phyloP scores from a whole-genome alignment of 1,284 basidiomycete genomes.

The Fomitiporia mediterranea region DNA sequence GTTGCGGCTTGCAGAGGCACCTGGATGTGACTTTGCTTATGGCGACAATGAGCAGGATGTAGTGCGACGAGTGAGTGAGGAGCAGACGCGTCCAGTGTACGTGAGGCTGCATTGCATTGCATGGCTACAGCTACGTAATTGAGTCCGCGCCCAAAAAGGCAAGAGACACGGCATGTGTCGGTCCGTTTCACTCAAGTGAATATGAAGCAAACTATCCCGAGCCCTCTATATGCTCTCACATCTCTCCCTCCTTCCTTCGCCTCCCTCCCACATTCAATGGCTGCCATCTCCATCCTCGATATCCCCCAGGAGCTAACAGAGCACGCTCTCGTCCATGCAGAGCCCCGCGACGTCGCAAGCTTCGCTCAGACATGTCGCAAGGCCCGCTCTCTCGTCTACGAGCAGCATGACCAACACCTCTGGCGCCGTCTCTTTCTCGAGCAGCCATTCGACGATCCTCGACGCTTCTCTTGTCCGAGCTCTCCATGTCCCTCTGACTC shows the following conservation, averaged over 20 bases:
- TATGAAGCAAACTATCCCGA: not conserved
- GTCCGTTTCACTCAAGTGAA: not conserved
- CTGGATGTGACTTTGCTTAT: no score
- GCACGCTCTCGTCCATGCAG: slow-evolving; percentile 47
- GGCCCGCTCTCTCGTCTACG: slow-evolving; percentile 45
- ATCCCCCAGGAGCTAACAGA: slow-evolving; percentile 56
- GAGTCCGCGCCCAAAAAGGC: not conserved
- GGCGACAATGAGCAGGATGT: not conserved
- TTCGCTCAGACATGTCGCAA: slow-evolving; percentile 50
- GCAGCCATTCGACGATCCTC: slow-evolving; percentile 57
- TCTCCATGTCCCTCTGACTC: slow-evolving; percentile 11
- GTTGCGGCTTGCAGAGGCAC: no score
- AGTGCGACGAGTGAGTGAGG: not conserved
- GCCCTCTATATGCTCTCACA: slow-evolving; percentile 10
- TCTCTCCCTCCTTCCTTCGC: not conserved
- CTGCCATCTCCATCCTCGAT: slow-evolving; percentile 23
- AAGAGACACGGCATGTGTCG: not conserved
- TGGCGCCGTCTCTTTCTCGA: slow-evolving; percentile 60
- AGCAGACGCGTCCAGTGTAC: not conserved
- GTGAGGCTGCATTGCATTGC: no score
- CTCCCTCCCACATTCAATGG: slow-evolving; percentile 9
- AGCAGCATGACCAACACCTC: slow-evolving; percentile 47
- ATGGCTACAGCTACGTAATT: no score
- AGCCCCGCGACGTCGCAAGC: slow-evolving; percentile 48
- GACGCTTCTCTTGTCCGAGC: slow-evolving; percentile 26